Conservation (phyloP, 2,329 filamentous ascomycete species). For the Talaromyces albobiverticillius region DNA sequence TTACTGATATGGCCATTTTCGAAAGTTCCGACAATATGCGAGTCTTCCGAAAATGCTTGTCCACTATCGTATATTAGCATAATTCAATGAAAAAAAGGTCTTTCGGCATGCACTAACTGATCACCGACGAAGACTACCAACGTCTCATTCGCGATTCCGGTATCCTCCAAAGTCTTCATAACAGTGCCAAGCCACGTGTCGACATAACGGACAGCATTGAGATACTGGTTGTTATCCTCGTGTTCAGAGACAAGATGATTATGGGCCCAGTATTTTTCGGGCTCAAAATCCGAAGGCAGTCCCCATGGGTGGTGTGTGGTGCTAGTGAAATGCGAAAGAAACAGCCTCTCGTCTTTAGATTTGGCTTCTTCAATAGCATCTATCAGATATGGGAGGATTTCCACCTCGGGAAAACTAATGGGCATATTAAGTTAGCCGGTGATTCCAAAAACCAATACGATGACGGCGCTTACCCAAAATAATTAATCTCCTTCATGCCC, state of each 20-base stretch:
- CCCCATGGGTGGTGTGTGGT: slow-evolving; percentile 44
- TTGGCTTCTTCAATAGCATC: slow-evolving; percentile 32
- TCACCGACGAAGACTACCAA: slow-evolving; percentile 45
- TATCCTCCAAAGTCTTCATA: slow-evolving; percentile 40
- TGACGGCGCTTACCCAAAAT: slow-evolving; percentile 38
- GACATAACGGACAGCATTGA: slow-evolving; percentile 42
- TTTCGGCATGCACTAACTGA: slow-evolving; percentile 24
- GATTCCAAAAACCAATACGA: background rate
- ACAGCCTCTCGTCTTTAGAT: slow-evolving; percentile 25
- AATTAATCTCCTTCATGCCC: slow-evolving; percentile 35
- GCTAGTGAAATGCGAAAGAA: slow-evolving; percentile 32
- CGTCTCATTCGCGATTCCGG: slow-evolving; percentile 45
- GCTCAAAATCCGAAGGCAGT: slow-evolving; percentile 28
- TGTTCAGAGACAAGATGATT: slow-evolving; percentile 23
- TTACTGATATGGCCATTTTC: slow-evolving; percentile 46
- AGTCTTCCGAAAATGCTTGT: slow-evolving; percentile 43
- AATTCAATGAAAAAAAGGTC: background rate
- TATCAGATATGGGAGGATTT: slow-evolving; percentile 35
- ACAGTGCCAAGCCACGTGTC: slow-evolving; percentile 40
- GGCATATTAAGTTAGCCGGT: background rate
- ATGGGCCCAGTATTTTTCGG: slow-evolving; percentile 25
- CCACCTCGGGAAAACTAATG: slow-evolving; percentile 33
- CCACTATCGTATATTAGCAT: slow-evolving; percentile 25
- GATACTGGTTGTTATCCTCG: slow-evolving; percentile 38
- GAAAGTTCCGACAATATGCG: slow-evolving; percentile 37